Conservation (phyloP, 164 flowering plant genomes). For the Stephania yunnanensis region DNA sequence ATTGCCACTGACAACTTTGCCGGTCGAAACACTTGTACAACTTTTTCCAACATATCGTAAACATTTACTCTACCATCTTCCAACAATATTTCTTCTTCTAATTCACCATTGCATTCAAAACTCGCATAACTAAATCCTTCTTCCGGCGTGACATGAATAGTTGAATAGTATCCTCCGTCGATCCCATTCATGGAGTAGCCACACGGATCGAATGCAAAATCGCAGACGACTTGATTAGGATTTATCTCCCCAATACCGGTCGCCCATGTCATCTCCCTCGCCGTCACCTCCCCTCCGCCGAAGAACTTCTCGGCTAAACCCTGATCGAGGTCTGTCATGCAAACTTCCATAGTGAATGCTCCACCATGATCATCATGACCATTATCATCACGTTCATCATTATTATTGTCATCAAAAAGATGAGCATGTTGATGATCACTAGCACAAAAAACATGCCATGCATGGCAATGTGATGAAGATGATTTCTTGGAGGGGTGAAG, state of each 20-base stretch:
- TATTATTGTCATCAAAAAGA: not conserved
- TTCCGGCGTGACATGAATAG: conserved; percentile 95
- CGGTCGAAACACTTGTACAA: conserved; percentile 69
- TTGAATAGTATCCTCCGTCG: conserved; percentile 63
- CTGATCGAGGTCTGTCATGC: conserved; percentile 88
- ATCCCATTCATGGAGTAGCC: conserved; percentile 98
- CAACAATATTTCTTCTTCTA: not conserved
- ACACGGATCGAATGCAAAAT: conserved; percentile 89
- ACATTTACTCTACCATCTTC: conserved; percentile 30
- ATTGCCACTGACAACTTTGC: conserved; percentile 53
- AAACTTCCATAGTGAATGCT: conserved; percentile 64
- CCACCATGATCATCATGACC: conserved; percentile 21
- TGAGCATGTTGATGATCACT: conserved; percentile 15
- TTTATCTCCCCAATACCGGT: conserved; percentile 56
- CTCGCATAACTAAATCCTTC: conserved; percentile 96
- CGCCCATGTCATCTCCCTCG: conserved; percentile 63
- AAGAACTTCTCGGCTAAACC: conserved; percentile 52
- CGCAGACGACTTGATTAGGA: conserved; percentile 52
- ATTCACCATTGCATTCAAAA: conserved; percentile 57
- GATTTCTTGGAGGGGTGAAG: conserved; percentile 53
- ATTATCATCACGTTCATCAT: conserved; percentile 14
- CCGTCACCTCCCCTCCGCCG: conserved; percentile 45
- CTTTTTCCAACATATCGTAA: conserved; percentile 40
- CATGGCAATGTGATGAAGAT: conserved; percentile 23
- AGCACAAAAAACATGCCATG: conserved; percentile 91